A percentile compares a stretch with the other conserved stretches of the same genome.
phyloP scores from a whole-genome alignment of 306 rosid genomes.

The Vachellia pachyceras region DNA sequence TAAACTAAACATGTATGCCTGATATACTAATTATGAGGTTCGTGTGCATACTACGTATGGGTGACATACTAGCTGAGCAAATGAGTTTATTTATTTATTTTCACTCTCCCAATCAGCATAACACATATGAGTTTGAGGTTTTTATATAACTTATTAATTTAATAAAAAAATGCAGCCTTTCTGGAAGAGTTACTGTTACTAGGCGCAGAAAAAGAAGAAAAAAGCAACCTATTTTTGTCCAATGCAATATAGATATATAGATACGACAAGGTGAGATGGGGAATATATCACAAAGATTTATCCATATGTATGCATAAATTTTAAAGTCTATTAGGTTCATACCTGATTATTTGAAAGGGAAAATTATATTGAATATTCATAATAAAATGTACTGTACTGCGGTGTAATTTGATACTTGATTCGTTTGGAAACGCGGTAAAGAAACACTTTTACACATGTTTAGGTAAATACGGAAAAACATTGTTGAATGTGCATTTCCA shows the following conservation, averaged over 20 bases:
- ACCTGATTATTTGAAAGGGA: neutral
- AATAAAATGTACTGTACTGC: neutral
- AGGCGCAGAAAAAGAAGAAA: neutral
- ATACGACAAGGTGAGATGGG: neutral
- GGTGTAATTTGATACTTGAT: neutral
- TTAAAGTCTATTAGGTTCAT: too few species aligned
- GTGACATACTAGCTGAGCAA: neutral
- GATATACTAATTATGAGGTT: neutral
- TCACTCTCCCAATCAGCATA: neutral
- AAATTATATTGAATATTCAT: neutral
- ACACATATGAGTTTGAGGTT: neutral
- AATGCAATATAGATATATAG: neutral
- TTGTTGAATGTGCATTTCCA: too few species aligned
- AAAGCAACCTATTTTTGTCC: neutral
- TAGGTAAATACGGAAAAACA: too few species aligned
- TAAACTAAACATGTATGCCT: neutral
- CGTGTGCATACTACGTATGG: neutral
- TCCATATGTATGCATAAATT: too few species aligned
- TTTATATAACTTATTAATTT: neutral
- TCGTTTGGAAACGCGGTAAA: too few species aligned
- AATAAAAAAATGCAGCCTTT: neutral
- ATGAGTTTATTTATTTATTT: neutral
- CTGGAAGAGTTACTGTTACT: neutral
- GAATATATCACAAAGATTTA: neutral
- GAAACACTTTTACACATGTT: too few species aligned